A percentile compares a stretch with the other conserved stretches of the same genome.
Evolutionary conservation across 176 grass and related monocot species (phyloP).

Genomic region (Dactylis glomerata): DNA sequence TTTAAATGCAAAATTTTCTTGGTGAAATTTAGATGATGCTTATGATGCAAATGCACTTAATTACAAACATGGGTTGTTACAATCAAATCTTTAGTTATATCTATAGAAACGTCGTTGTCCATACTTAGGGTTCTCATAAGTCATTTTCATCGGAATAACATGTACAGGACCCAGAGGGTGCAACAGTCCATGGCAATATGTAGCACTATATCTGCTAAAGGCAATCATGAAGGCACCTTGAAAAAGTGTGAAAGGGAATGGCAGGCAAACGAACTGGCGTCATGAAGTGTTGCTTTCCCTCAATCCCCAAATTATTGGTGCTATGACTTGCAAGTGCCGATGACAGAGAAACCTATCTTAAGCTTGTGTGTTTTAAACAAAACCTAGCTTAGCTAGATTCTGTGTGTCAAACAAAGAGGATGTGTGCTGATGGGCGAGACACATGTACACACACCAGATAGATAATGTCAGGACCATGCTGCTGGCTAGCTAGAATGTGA

Average conservation of each 20-base stretch:
- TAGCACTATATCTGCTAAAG: not conserved
- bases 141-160: not conserved
- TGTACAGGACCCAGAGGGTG: not conserved
- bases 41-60: too few species aligned
- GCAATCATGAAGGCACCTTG: not conserved
- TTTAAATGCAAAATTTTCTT: too few species aligned
- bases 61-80: too few species aligned
- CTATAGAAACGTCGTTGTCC: not conserved
- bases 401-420: not conserved
- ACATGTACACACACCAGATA: not conserved
- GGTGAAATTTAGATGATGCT: too few species aligned
- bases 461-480: constrained; percentile 2
- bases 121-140: not conserved
- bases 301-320: constrained; percentile 1
- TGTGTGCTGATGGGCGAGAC: not conserved
- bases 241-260: not conserved
- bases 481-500: not conserved
- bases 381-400: not conserved
- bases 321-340: not conserved
- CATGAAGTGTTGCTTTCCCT: not conserved
- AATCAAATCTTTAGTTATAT: not conserved
- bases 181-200: not conserved
- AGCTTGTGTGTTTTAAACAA: too few species aligned
- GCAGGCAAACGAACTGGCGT: not conserved
- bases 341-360: not conserved